Conservation (phyloP, 129 eudicot genomes). For the Deinandra increscens region DNA sequence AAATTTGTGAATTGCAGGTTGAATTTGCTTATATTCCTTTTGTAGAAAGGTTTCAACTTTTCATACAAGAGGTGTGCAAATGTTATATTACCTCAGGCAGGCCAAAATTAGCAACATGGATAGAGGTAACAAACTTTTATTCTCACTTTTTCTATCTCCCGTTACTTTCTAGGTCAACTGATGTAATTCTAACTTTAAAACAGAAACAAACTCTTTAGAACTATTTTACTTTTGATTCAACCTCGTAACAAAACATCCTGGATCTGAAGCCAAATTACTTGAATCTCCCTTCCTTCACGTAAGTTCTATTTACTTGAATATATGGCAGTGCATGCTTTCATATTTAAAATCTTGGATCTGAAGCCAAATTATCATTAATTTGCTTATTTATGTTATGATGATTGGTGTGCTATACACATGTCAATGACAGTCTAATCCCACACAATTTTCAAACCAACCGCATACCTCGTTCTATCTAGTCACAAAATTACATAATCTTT, state of each 20-base stretch:
- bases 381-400: no score
- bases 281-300: conserved; percentile 78
- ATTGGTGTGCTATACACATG: no score
- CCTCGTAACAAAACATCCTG: neutral
- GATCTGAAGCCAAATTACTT: no score
- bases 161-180: no score
- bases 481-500: no score
- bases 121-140: conserved; percentile 45
- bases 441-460: no score
- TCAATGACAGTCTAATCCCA: no score
- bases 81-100: conserved; percentile 75
- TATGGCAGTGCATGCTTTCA: neutral
- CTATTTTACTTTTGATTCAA: neutral
- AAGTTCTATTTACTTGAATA: conserved; percentile 13
- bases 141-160: no score
- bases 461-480: no score
- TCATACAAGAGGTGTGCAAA: conserved; percentile 45
- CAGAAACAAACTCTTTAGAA: neutral
- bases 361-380: no score
- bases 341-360: no score
- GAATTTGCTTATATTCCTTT: conserved; percentile 75
- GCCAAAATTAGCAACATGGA: conserved; percentile 69
- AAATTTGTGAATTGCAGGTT: conserved; percentile 46
- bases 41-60: conserved; percentile 62
- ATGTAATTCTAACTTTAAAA: no score